phyloP scores from a whole-genome alignment of 805 yeast genomes.

The Spathaspora gorwiae region DNA sequence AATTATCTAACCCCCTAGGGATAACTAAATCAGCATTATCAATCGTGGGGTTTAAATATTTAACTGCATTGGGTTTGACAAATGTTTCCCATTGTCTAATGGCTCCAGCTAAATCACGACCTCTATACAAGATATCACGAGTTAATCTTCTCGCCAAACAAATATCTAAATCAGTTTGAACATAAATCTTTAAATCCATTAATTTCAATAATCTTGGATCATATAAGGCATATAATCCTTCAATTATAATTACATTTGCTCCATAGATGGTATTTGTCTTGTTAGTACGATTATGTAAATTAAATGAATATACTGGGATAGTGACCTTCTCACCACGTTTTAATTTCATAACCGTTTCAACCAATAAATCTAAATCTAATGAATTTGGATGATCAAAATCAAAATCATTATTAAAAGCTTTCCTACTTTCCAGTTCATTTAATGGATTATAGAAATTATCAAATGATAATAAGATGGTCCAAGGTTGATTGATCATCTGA shows the following conservation, averaged over 20 bases:
- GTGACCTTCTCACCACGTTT: slow-evolving; percentile 57
- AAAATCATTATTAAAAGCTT: slow-evolving; percentile 65
- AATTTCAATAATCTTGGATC: slow-evolving; percentile 63
- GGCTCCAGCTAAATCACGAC: slow-evolving; percentile 78
- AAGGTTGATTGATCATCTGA: slow-evolving; percentile 75
- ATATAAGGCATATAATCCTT: slow-evolving; percentile 83
- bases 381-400: slow-evolving; percentile 91
- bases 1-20: slow-evolving; percentile 86
- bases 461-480: slow-evolving; percentile 86
- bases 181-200: slow-evolving; percentile 85
- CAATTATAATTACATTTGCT: slow-evolving; percentile 87
- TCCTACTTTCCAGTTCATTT: slow-evolving; percentile 50
- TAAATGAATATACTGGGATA: slow-evolving; percentile 54
- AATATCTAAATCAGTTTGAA: slow-evolving; percentile 89
- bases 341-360: slow-evolving; percentile 56
- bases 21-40: slow-evolving; percentile 77
- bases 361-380: slow-evolving; percentile 70
- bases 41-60: slow-evolving; percentile 71
- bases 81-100: slow-evolving; percentile 84
- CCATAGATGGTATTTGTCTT: slow-evolving; percentile 80
- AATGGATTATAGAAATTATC: slow-evolving; percentile 89
- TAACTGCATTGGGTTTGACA: slow-evolving; percentile 89
- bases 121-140: slow-evolving; percentile 82
- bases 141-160: slow-evolving; percentile 86
- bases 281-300: slow-evolving; percentile 61